A percentile compares a stretch with the other conserved stretches of the same genome.
These are phyloP conservation scores for Saccharomycopsis schoenii DNA, from an alignment of 805 yeast genomes.

Conservation along the genomic window DNA sequence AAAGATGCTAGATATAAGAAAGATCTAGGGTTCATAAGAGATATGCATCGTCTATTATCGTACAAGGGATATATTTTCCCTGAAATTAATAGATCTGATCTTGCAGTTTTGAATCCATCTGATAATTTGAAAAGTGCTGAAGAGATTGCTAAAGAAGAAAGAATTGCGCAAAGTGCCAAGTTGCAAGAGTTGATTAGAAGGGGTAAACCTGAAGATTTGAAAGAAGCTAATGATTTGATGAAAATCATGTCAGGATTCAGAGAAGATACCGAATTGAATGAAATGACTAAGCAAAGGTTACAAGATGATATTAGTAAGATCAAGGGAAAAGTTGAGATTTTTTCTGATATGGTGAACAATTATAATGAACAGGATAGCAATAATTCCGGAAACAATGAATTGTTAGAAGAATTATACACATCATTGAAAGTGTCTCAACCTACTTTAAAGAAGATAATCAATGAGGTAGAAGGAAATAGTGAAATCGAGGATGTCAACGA, in stretches of 20 bases:
- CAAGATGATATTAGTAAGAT: slow-evolving; percentile 77
- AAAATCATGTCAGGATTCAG: slow-evolving; percentile 97
- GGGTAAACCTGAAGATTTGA: slow-evolving; percentile 90
- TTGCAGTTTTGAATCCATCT: slow-evolving; percentile 85
- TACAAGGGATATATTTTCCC: slow-evolving; percentile 94
- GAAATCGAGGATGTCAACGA: slow-evolving; percentile 51
- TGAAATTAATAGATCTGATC: slow-evolving; percentile 79
- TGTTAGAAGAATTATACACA: slow-evolving; percentile 65
- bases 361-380: slow-evolving; percentile 26
- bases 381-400: slow-evolving; percentile 46
- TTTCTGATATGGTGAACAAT: slow-evolving; percentile 63
- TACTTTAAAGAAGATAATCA: slow-evolving; percentile 71
- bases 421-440: slow-evolving; percentile 81
- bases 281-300: slow-evolving; percentile 67
- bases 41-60: slow-evolving; percentile 85
- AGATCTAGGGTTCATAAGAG: slow-evolving; percentile 84
- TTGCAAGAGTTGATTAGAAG: slow-evolving; percentile 90
- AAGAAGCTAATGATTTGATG: slow-evolving; percentile 95
- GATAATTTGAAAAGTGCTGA: slow-evolving; percentile 81
- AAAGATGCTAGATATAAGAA: slow-evolving; percentile 82
- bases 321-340: slow-evolving; percentile 74
- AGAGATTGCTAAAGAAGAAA: slow-evolving; percentile 88
- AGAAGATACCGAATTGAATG: slow-evolving; percentile 55
- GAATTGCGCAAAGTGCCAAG: slow-evolving; percentile 87
- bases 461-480: slow-evolving; percentile 59